These are phyloP conservation scores for Colletotrichum phormii DNA, from an alignment of 2,329 filamentous ascomycete species.

Conservation along the genomic window DNA sequence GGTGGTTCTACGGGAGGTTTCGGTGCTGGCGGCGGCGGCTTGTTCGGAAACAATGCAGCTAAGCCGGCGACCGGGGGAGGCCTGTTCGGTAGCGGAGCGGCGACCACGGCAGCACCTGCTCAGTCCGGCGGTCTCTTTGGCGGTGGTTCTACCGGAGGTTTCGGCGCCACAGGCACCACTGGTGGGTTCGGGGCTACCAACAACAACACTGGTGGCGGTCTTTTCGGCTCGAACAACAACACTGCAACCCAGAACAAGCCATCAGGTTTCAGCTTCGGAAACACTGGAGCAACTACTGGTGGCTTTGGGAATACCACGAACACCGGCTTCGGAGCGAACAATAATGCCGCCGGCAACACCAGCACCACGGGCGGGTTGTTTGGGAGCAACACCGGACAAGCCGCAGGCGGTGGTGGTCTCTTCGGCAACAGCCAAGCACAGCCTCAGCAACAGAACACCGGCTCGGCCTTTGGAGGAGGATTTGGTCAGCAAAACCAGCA, in stretches of 20 bases:
- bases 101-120: slow-evolving; percentile 35
- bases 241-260: slow-evolving; percentile 50
- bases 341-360: slow-evolving; percentile 39
- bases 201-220: slow-evolving; percentile 39
- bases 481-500: slow-evolving; percentile 42
- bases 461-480: slow-evolving; percentile 43
- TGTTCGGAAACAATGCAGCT: slow-evolving; percentile 53
- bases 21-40: slow-evolving; percentile 49
- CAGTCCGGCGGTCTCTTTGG: slow-evolving; percentile 41
- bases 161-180: slow-evolving; percentile 24
- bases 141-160: slow-evolving; percentile 38
- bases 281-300: slow-evolving; percentile 46
- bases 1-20: slow-evolving; percentile 50
- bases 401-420: slow-evolving; percentile 49
- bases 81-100: slow-evolving; percentile 19
- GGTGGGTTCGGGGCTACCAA: slow-evolving; percentile 47
- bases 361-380: slow-evolving; percentile 54
- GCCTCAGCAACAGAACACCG: slow-evolving; percentile 37
- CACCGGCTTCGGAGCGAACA: slow-evolving; percentile 53
- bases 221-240: slow-evolving; percentile 41
- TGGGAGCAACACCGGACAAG: slow-evolving; percentile 49
- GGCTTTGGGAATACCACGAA: slow-evolving; percentile 49
- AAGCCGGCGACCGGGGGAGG: slow-evolving; percentile 34
- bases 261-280: slow-evolving; percentile 56
- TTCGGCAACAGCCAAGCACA: slow-evolving; percentile 49